Conservation (phyloP, 78 protist genomes). For the Protostelium mycophagum region DNA sequence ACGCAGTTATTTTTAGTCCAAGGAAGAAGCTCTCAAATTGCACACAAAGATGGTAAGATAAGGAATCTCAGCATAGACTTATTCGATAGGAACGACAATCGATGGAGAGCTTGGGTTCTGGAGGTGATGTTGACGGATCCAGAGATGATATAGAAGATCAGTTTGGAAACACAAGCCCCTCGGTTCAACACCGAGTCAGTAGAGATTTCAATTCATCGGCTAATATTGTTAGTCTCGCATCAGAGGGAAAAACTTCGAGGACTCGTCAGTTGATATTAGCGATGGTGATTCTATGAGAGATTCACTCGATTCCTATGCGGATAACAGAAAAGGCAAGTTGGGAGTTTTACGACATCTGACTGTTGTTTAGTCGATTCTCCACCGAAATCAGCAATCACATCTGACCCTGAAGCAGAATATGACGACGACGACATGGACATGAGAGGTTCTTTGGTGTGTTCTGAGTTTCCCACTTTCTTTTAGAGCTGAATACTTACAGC, state of each 20-base stretch:
- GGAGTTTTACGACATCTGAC: not conserved
- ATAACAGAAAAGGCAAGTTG: not conserved
- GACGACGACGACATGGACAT: not conserved
- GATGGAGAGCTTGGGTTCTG: not conserved
- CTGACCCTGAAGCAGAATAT: not conserved
- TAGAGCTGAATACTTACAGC: not conserved
- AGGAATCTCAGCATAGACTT: too few species aligned
- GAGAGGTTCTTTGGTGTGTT: not conserved
- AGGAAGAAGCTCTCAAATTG: too few species aligned
- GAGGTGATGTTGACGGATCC: not conserved
- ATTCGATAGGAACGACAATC: not conserved
- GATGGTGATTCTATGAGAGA: not conserved
- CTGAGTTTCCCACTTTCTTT: not conserved
- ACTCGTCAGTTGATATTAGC: not conserved
- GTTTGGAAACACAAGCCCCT: not conserved
- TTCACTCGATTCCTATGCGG: not conserved
- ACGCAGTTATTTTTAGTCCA: too few species aligned
- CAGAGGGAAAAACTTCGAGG: too few species aligned
- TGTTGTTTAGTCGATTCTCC: not conserved
- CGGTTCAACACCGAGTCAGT: not conserved
- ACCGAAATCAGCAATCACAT: not conserved
- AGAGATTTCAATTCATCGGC: not conserved
- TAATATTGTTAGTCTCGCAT: too few species aligned
- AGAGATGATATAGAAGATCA: not conserved
- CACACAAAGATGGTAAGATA: too few species aligned